Base-by-base conservation (phyloP, 257 asterid species). In the Paulownia fortunei region DNA sequence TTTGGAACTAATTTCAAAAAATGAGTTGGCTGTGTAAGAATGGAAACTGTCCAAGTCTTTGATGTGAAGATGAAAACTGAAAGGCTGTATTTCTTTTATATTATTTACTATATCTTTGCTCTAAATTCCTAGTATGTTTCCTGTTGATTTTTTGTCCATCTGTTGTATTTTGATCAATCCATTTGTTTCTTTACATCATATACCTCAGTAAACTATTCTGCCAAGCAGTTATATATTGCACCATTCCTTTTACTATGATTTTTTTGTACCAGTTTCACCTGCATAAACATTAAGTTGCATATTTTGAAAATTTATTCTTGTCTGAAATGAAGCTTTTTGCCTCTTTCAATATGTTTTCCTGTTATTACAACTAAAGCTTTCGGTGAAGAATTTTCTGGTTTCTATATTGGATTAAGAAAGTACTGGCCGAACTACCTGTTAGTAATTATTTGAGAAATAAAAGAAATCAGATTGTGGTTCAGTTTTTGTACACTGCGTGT, bases 21-120 rank as follows among this genome's bases (percentile, higher is more conserved):
- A 21, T 47, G 11, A 34, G 18, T 15, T 58, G 16, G 59, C 19
- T 41, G 27, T 23, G 64, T 39, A 13, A 4, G 44, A n/a, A 71
- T 71, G 19, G 64, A 18, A 49, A 3, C n/a, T 69, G 61, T 26
- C 24, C 41, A 47, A 71, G 21, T 52, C 65, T 19, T 54, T 73
- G 59, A 59, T 26, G 49, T 24, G 60, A 24, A 23, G n/a, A 10
- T 27, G 76, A 52, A 70, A 70, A 58, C 18, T 70, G 49, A 16
- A n/a, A 51, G 4, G 12, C 23, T 21, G 72, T 15, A 16, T 27
- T 46, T 39, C 54, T 6, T 2, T 37, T 21, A 1, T n/a, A 9
- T 58, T 34, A 15, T n/a, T n/a, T 32, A 62, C 46, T 2, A 6
- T 19, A 4, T 13, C 46, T 2, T 11, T 75, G 34, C 21, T 62